Conservation (phyloP, 768 basidiomycete species). For the Phlegmacium glaucopus region DNA sequence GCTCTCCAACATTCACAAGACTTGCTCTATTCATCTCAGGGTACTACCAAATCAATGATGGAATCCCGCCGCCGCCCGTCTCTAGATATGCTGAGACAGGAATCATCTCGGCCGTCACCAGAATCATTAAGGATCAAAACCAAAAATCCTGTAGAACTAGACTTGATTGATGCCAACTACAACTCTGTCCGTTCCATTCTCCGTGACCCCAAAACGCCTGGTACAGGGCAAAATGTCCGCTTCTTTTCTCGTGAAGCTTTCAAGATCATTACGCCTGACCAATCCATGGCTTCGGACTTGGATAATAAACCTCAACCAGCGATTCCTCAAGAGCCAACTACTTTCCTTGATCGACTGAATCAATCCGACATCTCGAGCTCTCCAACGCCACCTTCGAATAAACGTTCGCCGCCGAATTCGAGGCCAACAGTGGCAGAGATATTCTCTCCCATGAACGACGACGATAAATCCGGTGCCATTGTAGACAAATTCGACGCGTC, state of each 20-base stretch:
- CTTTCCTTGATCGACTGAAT: constrained; percentile 31
- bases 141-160: constrained; percentile 23
- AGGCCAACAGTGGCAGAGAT: constrained; percentile 48
- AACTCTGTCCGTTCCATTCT: constrained; percentile 71
- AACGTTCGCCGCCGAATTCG: constrained; percentile 29
- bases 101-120: constrained; percentile 14
- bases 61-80: constrained; percentile 32
- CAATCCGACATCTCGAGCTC: constrained; percentile 22
- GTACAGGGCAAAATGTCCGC: constrained; percentile 75
- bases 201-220: constrained; percentile 67
- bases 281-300: constrained; percentile 43
- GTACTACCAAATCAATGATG: constrained; percentile 22
- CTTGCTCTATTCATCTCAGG: constrained; percentile 10
- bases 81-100: constrained; percentile 35
- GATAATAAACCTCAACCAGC: constrained; percentile 28
- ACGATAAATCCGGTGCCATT: constrained; percentile 15
- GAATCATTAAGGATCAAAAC: constrained; percentile 14
- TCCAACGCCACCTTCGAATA: constrained; percentile 25
- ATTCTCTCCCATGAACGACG: constrained; percentile 40
- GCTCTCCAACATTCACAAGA: constrained; percentile 21
- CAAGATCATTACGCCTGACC: constrained; percentile 63
- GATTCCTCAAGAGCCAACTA: constrained; percentile 21
- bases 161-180: constrained; percentile 31
- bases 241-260: constrained; percentile 73
- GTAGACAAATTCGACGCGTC: constrained; percentile 20